Evolutionary conservation across 2,329 filamentous ascomycete species (phyloP), one percentile per base, ranked within the genome.

Genomic region (Colletotrichum musicola): DNA sequence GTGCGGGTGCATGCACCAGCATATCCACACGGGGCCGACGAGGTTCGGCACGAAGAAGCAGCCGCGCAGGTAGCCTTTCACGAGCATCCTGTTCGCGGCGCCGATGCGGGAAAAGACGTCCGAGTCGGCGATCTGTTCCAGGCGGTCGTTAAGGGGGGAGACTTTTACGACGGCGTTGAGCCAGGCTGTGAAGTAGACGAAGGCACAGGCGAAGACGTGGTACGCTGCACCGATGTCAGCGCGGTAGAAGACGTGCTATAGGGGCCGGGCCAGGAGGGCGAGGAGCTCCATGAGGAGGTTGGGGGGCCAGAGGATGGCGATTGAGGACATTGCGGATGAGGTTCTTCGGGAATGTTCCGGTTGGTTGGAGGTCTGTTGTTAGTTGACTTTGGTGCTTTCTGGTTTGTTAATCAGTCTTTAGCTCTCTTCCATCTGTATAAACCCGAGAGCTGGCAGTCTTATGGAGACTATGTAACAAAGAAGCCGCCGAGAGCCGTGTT

Each of bases 11-110:
- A 49, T 3, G 18, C 18, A 27, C 50, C 62, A 51, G 12, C 50
- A 65, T 2, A 56, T 14, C 6, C 44, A 56, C 30, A 69, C 50
- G 4, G 66, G 66, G 13, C 62, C 66, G 14, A 44, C 9, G 50
- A 69, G 42, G 20, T 69, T 69, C 4, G 66, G 55, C 2, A 69
- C 13, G 9, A 69, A 50, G 22, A 69, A 69, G 55, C 22, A 25
- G 50, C 66, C 56, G 42, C 18, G 13, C 7, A 69, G 62, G 50
- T 69, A 69, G 22, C 40, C 47, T n/a, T 46, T n/a, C 16, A 69
- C 25, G 35, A 69, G 66, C n/a, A 35, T 2, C 14, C 30, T 55
- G 22, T 60, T 69, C 35, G 42, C 18, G 44, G 18, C 10, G 16
- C 56, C 56, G 12, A 69, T 35, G 6, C 16, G n/a, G 7, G 14